Conservation (phyloP, 768 basidiomycete species). For the Lactarius quietus region DNA sequence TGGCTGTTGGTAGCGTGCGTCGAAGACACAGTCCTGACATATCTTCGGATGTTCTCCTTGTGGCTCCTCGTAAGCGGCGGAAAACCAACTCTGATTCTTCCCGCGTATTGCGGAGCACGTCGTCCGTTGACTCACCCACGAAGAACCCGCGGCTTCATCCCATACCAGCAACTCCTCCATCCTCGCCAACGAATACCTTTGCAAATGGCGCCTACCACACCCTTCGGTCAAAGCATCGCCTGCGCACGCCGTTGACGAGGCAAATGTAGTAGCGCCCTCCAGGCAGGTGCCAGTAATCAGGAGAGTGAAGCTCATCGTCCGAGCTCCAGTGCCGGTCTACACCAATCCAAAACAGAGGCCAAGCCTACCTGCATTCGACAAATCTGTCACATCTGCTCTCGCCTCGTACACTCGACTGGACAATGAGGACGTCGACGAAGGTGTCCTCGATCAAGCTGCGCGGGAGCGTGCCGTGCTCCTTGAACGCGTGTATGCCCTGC, state of each 20-base stretch:
- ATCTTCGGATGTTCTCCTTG: conserved; percentile 7
- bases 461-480: conserved; percentile 43
- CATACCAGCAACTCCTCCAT: background rate
- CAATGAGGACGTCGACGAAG: conserved; percentile 45
- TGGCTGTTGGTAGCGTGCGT: background rate
- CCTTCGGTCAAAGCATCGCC: background rate
- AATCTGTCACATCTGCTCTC: conserved; percentile 55
- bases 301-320: conserved; percentile 65
- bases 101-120: background rate
- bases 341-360: conserved; percentile 71
- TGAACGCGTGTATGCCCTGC: conserved; percentile 43
- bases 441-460: conserved; percentile 38
- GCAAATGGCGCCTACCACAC: conserved; percentile 12
- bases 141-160: conserved; percentile 4
- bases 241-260: background rate
- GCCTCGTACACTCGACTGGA: conserved; percentile 57
- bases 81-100: conserved; percentile 16
- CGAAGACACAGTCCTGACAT: conserved; percentile 16
- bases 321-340: conserved; percentile 53
- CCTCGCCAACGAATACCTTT: background rate
- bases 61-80: conserved; percentile 24
- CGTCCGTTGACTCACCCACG: background rate
- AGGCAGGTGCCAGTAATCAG: conserved; percentile 43
- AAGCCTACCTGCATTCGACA: conserved; percentile 45
- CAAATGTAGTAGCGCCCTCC: conserved; percentile 8